Evolutionary conservation across 495 filamentous ascomycete species (phyloP).

Genomic region (Lepidopterella palustris): DNA sequence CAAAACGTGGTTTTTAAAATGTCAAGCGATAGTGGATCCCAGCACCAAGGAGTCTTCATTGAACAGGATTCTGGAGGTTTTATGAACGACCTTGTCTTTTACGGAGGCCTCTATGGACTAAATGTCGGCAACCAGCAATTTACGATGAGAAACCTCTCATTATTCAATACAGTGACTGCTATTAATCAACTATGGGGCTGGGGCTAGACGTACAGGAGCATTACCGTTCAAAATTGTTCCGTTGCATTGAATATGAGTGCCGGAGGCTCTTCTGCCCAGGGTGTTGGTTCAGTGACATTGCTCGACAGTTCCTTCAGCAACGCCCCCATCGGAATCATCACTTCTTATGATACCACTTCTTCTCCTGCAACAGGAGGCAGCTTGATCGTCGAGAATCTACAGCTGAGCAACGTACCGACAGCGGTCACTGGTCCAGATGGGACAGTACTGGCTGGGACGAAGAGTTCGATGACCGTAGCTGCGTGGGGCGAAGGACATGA

Average conservation of each 20-base stretch:
- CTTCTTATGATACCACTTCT: slow-evolving; percentile 20
- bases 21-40: slow-evolving; percentile 59
- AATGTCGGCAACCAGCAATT: slow-evolving; percentile 75
- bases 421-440: slow-evolving; percentile 19
- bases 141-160: slow-evolving; percentile 66
- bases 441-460: slow-evolving; percentile 23
- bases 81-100: slow-evolving; percentile 56
- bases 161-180: slow-evolving; percentile 55
- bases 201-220: slow-evolving; percentile 51
- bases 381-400: slow-evolving; percentile 36
- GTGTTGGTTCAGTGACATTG: slow-evolving; percentile 32
- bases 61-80: slow-evolving; percentile 73
- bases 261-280: slow-evolving; percentile 17
- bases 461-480: slow-evolving; percentile 12
- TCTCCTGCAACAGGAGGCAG: slow-evolving; percentile 25
- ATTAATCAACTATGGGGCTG: slow-evolving; percentile 56
- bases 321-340: slow-evolving; percentile 27
- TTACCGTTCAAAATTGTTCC: slow-evolving; percentile 33
- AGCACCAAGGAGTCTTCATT: slow-evolving; percentile 79
- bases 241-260: slow-evolving; percentile 32
- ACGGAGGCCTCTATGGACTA: slow-evolving; percentile 61
- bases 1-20: slow-evolving; percentile 75
- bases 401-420: slow-evolving; percentile 25
- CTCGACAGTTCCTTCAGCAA: slow-evolving; percentile 33
- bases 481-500: slow-evolving; percentile 32